These are phyloP conservation scores for Nicotiana knightiana DNA, from an alignment of 257 asterid species.

Conservation along the genomic window DNA sequence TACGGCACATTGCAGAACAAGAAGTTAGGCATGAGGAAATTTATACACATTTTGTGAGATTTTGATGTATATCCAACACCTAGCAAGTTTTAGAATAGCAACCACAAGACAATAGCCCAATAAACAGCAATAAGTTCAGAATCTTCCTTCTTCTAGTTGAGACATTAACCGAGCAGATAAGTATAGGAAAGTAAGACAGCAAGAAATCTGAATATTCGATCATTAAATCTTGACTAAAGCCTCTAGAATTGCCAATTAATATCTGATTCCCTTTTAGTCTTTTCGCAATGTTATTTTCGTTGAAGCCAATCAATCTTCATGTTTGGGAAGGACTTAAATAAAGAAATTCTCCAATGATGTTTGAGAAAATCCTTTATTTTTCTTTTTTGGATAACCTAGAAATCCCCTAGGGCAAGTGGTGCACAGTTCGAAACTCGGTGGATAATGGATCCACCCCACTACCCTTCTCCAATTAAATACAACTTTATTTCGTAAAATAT, in stretches of 20 bases:
- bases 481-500: no score
- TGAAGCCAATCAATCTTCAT: neutral
- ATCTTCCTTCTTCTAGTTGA: neutral
- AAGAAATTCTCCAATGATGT: neutral
- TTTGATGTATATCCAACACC: neutral
- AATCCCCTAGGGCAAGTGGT: no score
- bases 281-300: neutral
- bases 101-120: neutral
- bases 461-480: no score
- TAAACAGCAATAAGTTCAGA: neutral
- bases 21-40: neutral
- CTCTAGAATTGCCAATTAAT: neutral
- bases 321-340: neutral
- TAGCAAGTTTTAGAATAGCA: neutral
- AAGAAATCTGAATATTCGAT: neutral
- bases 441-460: no score
- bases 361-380: neutral
- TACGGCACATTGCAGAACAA: conserved; percentile 29
- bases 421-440: no score
- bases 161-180: neutral
- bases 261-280: neutral
- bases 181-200: neutral
- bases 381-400: no score
- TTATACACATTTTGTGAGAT: neutral
- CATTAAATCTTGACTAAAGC: neutral